A percentile compares a stretch with the other conserved stretches of the same genome.
phyloP scores from a whole-genome alignment of 768 basidiomycete species.

The Serendipita sp. region DNA sequence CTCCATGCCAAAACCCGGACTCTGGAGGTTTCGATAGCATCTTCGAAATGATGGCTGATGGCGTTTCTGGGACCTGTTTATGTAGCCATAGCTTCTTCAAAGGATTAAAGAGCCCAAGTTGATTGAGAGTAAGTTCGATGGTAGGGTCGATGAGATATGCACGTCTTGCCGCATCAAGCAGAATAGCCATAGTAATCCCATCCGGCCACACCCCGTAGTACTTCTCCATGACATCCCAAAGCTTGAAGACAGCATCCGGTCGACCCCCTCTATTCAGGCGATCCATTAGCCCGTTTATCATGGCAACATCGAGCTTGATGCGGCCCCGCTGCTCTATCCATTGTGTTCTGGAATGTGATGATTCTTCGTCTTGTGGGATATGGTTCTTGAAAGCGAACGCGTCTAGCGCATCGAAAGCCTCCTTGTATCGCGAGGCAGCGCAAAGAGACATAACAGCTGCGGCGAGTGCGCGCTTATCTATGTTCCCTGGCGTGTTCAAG shows the following conservation, averaged over 20 bases:
- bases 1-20: conserved; percentile 30
- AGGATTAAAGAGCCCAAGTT: conserved; percentile 25
- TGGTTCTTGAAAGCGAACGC: conserved; percentile 16
- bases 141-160: conserved; percentile 36
- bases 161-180: conserved; percentile 44
- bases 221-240: conserved; percentile 50
- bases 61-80: conserved; percentile 7
- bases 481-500: conserved; percentile 12
- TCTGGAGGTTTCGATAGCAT: conserved; percentile 16
- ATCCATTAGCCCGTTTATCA: conserved; percentile 26
- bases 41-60: conserved; percentile 6
- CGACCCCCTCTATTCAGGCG: conserved; percentile 35
- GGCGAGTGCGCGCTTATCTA: conserved; percentile 34
- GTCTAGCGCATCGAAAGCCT: conserved; percentile 38
- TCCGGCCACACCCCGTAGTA: conserved; percentile 46
- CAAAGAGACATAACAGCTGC: conserved; percentile 36
- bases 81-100: conserved; percentile 16
- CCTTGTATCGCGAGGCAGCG: conserved; percentile 25
- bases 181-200: conserved; percentile 35
- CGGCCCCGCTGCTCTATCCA: conserved; percentile 12
- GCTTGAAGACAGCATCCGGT: conserved; percentile 43
- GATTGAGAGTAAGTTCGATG: conserved; percentile 32
- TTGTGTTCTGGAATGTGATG: conserved; percentile 16
- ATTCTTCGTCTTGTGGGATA: conserved; percentile 11
- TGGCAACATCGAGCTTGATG: conserved; percentile 18